Evolutionary conservation across 2,329 filamentous ascomycete species (phyloP).

Genomic region (Ophiostoma quercus): DNA sequence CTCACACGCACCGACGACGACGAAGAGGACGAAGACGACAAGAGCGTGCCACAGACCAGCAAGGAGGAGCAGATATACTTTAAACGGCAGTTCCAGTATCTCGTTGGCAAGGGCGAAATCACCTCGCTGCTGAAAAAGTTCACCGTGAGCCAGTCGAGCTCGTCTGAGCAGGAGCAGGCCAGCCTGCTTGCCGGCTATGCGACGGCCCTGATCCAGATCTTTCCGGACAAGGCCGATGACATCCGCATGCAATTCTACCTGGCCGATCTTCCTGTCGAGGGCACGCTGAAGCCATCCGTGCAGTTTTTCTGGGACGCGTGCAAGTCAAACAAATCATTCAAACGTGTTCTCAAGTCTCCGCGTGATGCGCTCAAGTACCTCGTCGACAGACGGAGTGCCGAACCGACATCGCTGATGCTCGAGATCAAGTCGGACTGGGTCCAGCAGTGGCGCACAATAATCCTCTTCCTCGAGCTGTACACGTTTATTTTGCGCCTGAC

Average conservation of each 20-base stretch:
- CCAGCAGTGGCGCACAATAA: conserved; percentile 80
- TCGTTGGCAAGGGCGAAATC: conserved; percentile 73
- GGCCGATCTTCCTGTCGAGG: conserved; percentile 54
- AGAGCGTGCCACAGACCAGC: background rate
- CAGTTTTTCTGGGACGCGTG: conserved; percentile 76
- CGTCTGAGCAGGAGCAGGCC: conserved; percentile 46
- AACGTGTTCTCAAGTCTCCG: conserved; percentile 33
- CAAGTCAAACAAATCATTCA: conserved; percentile 41
- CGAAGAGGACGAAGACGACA: background rate
- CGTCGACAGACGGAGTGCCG: conserved; percentile 23
- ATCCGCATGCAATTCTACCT: conserved; percentile 93
- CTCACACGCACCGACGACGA: background rate
- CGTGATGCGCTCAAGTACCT: conserved; percentile 33
- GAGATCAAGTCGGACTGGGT: conserved; percentile 37
- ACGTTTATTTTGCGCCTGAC: conserved; percentile 87
- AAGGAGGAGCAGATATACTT: conserved; percentile 47
- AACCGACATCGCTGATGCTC: conserved; percentile 17
- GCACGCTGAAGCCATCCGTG: conserved; percentile 55
- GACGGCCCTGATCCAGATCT: conserved; percentile 76
- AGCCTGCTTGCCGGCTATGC: conserved; percentile 80
- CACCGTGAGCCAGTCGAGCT: conserved; percentile 31
- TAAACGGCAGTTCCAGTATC: conserved; percentile 58
- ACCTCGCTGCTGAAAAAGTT: conserved; percentile 51
- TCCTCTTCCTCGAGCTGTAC: conserved; percentile 91
- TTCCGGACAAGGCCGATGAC: conserved; percentile 74